Percentiles rank a stretch among this genome's conserved stretches.
Conservation (phyloP, 768 basidiomycete genomes). For the Flagelloscypha sp. region DNA sequence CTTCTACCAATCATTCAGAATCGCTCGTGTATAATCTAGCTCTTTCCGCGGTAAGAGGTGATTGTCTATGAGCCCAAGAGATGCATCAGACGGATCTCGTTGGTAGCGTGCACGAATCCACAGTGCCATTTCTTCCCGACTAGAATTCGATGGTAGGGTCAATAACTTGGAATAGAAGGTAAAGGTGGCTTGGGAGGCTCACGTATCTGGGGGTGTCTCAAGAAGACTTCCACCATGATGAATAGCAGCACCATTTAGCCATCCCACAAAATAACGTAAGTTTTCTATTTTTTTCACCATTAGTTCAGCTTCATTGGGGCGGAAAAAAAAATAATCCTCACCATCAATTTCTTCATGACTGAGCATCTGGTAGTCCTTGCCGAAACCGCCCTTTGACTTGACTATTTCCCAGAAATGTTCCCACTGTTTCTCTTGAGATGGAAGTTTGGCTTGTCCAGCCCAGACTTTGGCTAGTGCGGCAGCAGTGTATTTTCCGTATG, state of each 20-base stretch:
- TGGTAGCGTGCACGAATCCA: too few species aligned
- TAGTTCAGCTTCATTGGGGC: neutral
- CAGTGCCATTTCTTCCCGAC: too few species aligned
- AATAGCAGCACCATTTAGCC: slow-evolving; percentile 31
- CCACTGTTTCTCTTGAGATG: slow-evolving; percentile 25
- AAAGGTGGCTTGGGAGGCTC: too few species aligned
- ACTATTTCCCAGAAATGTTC: slow-evolving; percentile 22
- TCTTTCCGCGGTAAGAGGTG: too few species aligned
- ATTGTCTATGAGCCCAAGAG: too few species aligned
- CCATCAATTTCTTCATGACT: slow-evolving; percentile 21
- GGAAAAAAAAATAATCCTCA: slow-evolving; percentile 6
- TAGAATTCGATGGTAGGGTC: too few species aligned
- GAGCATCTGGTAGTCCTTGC: slow-evolving; percentile 27
- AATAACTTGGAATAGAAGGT: too few species aligned
- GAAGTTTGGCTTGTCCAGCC: slow-evolving; percentile 27
- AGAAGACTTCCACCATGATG: slow-evolving; percentile 31
- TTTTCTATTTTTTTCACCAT: slow-evolving; percentile 15
- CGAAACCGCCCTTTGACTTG: slow-evolving; percentile 25
- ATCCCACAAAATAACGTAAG: slow-evolving; percentile 27
- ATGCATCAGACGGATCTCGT: too few species aligned
- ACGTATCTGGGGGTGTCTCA: too few species aligned
- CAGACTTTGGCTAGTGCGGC: slow-evolving; percentile 31
- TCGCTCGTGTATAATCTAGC: too few species aligned
- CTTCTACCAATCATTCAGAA: too few species aligned
- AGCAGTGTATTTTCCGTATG: slow-evolving; percentile 27